A percentile compares a stretch with the other conserved stretches of the same genome.
These are phyloP conservation scores for Aspergillus sojae DNA, from an alignment of 2,329 filamentous ascomycete genomes.

Conservation along the genomic window DNA sequence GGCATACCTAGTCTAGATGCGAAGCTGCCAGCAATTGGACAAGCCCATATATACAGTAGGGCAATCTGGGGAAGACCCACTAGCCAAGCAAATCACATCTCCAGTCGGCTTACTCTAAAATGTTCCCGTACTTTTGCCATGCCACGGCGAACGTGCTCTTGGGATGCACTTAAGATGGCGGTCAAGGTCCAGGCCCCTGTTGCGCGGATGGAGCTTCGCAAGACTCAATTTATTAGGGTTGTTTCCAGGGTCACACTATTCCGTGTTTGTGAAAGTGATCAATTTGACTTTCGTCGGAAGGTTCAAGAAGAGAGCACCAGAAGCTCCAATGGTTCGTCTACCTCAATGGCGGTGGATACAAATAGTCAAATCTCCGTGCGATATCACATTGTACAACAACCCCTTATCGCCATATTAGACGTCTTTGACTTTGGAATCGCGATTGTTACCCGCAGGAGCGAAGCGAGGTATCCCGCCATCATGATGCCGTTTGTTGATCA, in stretches of 20 bases:
- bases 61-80: not conserved
- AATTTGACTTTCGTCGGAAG: not conserved
- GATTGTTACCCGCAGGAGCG: not conserved
- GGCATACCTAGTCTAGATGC: not conserved
- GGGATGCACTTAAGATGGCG: not conserved
- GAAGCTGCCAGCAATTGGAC: not conserved
- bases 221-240: not conserved
- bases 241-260: not conserved
- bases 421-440: not conserved
- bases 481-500: constrained; percentile 16
- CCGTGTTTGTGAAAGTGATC: not conserved
- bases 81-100: no score
- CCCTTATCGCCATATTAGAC: not conserved
- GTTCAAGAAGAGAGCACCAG: not conserved
- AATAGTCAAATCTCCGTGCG: not conserved
- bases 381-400: not conserved
- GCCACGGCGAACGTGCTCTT: not conserved
- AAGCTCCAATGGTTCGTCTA: not conserved
- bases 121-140: not conserved
- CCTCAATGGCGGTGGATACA: not conserved
- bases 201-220: not conserved
- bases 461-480: constrained; percentile 3
- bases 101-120: not conserved
- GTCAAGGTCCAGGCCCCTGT: not conserved
- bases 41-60: not conserved